Evolutionary conservation across 75 land plant species (phyloP), one percentile per base, ranked within the genome.

Genomic region (Picea sitchensis): DNA sequence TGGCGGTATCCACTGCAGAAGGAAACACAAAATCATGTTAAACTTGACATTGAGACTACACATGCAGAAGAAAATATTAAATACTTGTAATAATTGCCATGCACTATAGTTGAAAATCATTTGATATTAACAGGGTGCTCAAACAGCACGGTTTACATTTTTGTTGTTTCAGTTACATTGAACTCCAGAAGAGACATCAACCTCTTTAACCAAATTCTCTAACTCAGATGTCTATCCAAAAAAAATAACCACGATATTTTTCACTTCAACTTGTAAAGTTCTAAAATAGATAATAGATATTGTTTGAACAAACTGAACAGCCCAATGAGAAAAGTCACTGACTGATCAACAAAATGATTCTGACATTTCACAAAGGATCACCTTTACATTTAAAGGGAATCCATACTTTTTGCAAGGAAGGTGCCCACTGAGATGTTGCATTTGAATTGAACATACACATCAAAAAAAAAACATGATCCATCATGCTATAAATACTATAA

Each of bases 1-100:
- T 80, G 98, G 96, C 11, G 98, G 95, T 51, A 87, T 86, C 94
- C 99, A 95, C 98, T 97, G 98, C 84, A 87, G 65, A 77, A 62
- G 4, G 21, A 47, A 47, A 44, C 15, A 38, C 17, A 79, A 77
- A 73, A 75, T 57, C 62, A 76, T 15, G 14, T 30, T 59, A 76
- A 11, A 64, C 18, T 26, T 26, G 26, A 64, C 9, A 18, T 41
- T 59, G 51, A 71, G 26, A 38, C 23, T n/a, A n/a, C 36, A 2
- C 20, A 44, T 41, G 23, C 14, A 41, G 3, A 38, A 71, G 3
- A 44, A 20, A 20, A 41, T 36, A 9, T 14, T 20, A 71, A 71
- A 71, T 9, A 71, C 44, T n/a, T 44, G 26, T 41, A 17, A 20
- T 36, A 69, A 36, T 1, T 41, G 20, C 13, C 20, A 71, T 71